Evolutionary conservation across 345 rosid species (phyloP).

Genomic region (Rubroshorea leprosula): DNA sequence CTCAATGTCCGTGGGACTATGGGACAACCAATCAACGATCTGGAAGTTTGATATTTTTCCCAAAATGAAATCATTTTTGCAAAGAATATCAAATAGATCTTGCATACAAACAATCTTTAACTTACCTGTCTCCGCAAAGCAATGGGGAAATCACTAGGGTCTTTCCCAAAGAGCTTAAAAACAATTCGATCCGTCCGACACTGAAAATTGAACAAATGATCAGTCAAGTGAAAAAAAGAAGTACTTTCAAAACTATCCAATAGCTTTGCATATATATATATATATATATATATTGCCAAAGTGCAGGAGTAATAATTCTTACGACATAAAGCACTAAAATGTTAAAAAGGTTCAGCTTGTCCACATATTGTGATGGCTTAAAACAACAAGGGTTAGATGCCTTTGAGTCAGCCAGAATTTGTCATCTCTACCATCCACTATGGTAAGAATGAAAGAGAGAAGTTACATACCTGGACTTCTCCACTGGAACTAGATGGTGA

Average conservation of each 20-base stretch:
- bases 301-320: too few relatives aligned
- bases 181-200: constrained; percentile 52
- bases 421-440: too few relatives aligned
- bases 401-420: too few relatives aligned
- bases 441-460: too few relatives aligned
- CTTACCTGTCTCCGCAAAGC: constrained; percentile 49
- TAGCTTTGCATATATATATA: too few relatives aligned
- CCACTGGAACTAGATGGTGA: constrained; percentile 66
- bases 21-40: constrained; percentile 64
- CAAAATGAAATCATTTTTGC: constrained; percentile 8
- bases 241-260: too few relatives aligned
- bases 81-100: constrained; percentile 1
- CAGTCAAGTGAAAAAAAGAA: constrained; percentile 14
- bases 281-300: too few relatives aligned
- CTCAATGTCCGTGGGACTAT: constrained; percentile 66
- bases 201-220: constrained; percentile 28
- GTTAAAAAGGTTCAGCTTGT: too few relatives aligned
- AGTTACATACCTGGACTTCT: constrained; percentile 59
- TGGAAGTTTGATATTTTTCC: constrained; percentile 25
- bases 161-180: constrained; percentile 58
- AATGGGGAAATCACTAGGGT: constrained; percentile 47
- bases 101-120: constrained; percentile 5
- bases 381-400: too few relatives aligned
- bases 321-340: too few relatives aligned
- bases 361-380: too few relatives aligned